Percentiles rank a stretch among this genome's conserved stretches.
Evolutionary conservation across 805 yeast species (phyloP).

Genomic region (Candida xyloterini): DNA sequence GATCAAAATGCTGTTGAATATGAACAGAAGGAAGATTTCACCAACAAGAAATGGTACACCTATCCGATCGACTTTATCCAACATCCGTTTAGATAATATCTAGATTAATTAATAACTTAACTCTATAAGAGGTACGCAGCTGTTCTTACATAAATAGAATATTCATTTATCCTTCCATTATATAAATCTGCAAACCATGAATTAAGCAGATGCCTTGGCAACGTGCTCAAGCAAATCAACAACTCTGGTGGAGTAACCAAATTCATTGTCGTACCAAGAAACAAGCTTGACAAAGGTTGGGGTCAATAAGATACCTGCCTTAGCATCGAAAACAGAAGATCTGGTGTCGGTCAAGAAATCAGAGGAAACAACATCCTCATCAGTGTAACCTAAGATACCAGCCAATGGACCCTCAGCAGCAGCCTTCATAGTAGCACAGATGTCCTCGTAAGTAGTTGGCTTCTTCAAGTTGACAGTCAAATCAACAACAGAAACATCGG

Average conservation of each 20-base stretch:
- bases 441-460: constrained; percentile 78
- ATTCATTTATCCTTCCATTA: not conserved
- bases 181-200: not conserved
- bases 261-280: constrained; percentile 96
- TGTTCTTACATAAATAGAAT: too few species aligned
- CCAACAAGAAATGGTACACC: too few species aligned
- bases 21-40: constrained; percentile 5
- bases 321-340: constrained; percentile 88
- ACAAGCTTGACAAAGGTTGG: constrained; percentile 87
- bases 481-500: constrained; percentile 91
- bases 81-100: too few species aligned
- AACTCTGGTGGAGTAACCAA: constrained; percentile 94
- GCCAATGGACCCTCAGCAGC: constrained; percentile 75
- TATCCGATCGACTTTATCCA: too few species aligned
- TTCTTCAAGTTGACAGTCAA: constrained; percentile 79
- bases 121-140: too few species aligned
- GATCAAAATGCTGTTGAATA: constrained; percentile 36
- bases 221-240: constrained; percentile 84
- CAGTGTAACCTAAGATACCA: constrained; percentile 88
- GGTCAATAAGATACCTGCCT: constrained; percentile 85
- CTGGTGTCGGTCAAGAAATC: constrained; percentile 82
- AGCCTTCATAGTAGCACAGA: constrained; percentile 69
- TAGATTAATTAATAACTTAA: too few species aligned
- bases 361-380: constrained; percentile 86
- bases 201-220: constrained; percentile 48